Evolutionary conservation across 2,329 filamentous ascomycete species (phyloP).

Genomic region (Aschersonia sp.): DNA sequence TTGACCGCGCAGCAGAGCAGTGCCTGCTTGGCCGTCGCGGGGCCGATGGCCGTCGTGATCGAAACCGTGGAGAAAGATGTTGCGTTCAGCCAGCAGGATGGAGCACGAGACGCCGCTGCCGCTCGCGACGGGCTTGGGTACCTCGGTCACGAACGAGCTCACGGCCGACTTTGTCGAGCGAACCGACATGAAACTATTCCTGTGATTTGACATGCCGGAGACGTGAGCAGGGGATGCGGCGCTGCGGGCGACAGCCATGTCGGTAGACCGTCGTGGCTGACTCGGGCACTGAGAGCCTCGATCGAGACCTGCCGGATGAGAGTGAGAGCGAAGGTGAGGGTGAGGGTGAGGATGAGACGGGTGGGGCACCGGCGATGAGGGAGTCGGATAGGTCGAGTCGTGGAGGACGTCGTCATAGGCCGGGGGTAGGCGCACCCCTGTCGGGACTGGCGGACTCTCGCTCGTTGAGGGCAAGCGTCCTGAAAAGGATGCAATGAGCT

Average conservation of each 20-base stretch:
- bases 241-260: conserved; percentile 11
- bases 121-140: conserved; percentile 62
- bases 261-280: conserved; percentile 1
- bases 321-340: neutral
- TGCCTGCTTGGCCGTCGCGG: conserved; percentile 46
- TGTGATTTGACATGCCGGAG: conserved; percentile 17
- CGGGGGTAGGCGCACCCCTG: conserved; percentile 10
- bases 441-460: conserved; percentile 1
- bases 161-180: conserved; percentile 35
- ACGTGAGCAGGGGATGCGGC: conserved; percentile 7
- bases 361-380: conserved; percentile 1
- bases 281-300: neutral
- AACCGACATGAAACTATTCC: conserved; percentile 36
- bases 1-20: conserved; percentile 74
- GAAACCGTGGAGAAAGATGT: conserved; percentile 66
- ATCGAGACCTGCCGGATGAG: neutral
- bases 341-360: neutral
- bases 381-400: conserved; percentile 2
- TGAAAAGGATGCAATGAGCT: conserved; percentile 6
- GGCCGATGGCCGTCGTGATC: conserved; percentile 48
- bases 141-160: conserved; percentile 35
- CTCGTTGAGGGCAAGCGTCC: neutral
- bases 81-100: conserved; percentile 65
- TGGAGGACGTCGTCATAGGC: conserved; percentile 16
- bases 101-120: conserved; percentile 63